A percentile compares a stretch with the other conserved stretches of the same genome.
Conservation (phyloP, 1,139 yeast species). For the Eremothecium sinecaudum region DNA sequence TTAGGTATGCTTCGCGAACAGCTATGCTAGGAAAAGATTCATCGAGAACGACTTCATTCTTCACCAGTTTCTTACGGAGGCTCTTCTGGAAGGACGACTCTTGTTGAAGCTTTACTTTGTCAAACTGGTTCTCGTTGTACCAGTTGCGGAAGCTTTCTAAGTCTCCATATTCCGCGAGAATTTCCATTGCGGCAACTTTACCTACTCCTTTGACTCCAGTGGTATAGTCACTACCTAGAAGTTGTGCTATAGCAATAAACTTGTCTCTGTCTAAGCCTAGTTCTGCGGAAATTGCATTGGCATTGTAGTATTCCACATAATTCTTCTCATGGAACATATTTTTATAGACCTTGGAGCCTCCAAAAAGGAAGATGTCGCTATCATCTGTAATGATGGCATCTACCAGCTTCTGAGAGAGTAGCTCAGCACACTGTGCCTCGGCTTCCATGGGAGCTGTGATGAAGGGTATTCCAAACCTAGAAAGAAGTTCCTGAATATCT, state of each 20-base stretch:
- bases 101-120: slow-evolving; percentile 33
- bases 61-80: slow-evolving; percentile 53
- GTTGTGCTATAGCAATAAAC: slow-evolving; percentile 67
- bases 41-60: slow-evolving; percentile 38
- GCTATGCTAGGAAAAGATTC: slow-evolving; percentile 59
- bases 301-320: slow-evolving; percentile 77
- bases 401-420: slow-evolving; percentile 55
- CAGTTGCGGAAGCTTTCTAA: slow-evolving; percentile 43
- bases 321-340: slow-evolving; percentile 93
- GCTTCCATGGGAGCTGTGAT: slow-evolving; percentile 98
- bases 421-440: slow-evolving; percentile 92
- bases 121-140: slow-evolving; percentile 39
- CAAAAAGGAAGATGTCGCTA: slow-evolving; percentile 92
- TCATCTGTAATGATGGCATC: slow-evolving; percentile 97
- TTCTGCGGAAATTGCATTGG: slow-evolving; percentile 48
- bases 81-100: slow-evolving; percentile 43
- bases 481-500: slow-evolving; percentile 81
- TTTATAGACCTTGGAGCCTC: slow-evolving; percentile 75
- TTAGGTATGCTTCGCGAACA: slow-evolving; percentile 62
- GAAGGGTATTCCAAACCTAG: slow-evolving; percentile 86
- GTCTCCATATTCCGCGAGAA: slow-evolving; percentile 73
- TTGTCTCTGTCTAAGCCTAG: slow-evolving; percentile 56
- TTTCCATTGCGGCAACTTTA: slow-evolving; percentile 85
- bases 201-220: slow-evolving; percentile 89
- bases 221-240: slow-evolving; percentile 90